Base-by-base conservation (phyloP, 306 rosid genomes). In the Castanea crenata region DNA sequence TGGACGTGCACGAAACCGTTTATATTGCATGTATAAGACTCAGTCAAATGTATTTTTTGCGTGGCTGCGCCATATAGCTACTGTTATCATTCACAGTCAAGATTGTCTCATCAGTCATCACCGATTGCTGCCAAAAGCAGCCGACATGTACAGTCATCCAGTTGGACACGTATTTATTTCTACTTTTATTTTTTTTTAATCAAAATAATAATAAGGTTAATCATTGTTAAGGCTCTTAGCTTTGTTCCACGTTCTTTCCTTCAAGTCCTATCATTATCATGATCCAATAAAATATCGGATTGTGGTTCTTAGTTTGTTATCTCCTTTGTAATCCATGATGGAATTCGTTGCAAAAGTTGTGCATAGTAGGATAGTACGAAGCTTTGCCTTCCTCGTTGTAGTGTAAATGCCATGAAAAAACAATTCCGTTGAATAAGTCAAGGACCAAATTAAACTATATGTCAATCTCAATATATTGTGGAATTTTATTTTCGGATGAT, bases 121-220 rank as follows among this genome's bases (percentile, higher is more conserved):
- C 7, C 23, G 15, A 23, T 69, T 64, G 8, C 41, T 4, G 34
- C 20, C 21, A 20, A 34, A 51, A 51, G 75, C 58, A 67, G 75
- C 65, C 5, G 81, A 32, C 69, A 7, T 7, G 1, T 8, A 41
- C 35, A 5, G 51, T 19, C 12, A 35, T n/a, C 54, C 71, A 78
- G 71, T 55, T 52, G 63, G 80, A 77, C 68, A 55, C 74, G 74
- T 68, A 51, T 13, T 21, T 34, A 12, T 49, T 49, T 49, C 54
- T 5, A 49, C 54, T 49, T 5, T 27, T 10, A 10, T 3, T 11
- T 34, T 13, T 5, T 27, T 29, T 16, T 14, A 1, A 15, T 15
- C 1, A 20, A 29, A 65, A 65, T n/a, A 18, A 10, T 18, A 16
- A 31, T 32, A 11, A 49, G 54, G 16, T 3, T 49, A 6, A 32